Evolutionary conservation across 305 asterid genomes (phyloP).

Genomic region (Caryopteris hybrid): DNA sequence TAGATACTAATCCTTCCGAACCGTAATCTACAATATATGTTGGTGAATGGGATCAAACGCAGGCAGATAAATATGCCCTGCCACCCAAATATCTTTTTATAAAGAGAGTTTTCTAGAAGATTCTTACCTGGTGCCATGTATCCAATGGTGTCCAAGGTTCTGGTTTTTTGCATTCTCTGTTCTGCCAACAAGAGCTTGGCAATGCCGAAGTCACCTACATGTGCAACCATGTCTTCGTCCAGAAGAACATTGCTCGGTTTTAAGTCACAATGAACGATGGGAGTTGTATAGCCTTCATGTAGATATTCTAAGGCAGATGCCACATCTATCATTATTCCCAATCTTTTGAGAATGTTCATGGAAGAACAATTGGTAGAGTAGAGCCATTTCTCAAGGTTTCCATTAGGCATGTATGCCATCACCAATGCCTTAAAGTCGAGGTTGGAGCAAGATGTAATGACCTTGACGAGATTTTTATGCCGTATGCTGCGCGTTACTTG

Average conservation of each 20-base stretch:
- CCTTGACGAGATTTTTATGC: not conserved
- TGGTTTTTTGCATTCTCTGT: not conserved
- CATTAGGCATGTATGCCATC: not conserved
- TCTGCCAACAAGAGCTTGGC: not conserved
- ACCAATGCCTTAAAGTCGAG: not conserved
- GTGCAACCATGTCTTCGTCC: slow-evolving; percentile 9
- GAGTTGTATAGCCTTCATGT: not conserved
- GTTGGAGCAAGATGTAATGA: not conserved
- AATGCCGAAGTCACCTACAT: slow-evolving; percentile 7
- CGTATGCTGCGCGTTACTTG: not conserved
- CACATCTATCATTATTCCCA: not conserved
- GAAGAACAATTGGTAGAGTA: not conserved
- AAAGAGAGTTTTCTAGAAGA: no score
- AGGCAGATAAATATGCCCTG: no score
- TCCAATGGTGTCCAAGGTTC: slow-evolving; percentile 4
- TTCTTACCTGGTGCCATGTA: slow-evolving; percentile 13
- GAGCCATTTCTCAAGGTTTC: not conserved
- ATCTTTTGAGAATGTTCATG: not conserved
- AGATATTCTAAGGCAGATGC: not conserved
- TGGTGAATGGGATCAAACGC: not conserved
- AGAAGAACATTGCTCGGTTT: not conserved
- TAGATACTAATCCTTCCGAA: not conserved
- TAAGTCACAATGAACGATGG: not conserved
- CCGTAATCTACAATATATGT: not conserved
- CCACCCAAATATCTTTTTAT: no score